Base-by-base conservation (phyloP, 1,284 basidiomycete genomes). In the Phlebopus sp. region DNA sequence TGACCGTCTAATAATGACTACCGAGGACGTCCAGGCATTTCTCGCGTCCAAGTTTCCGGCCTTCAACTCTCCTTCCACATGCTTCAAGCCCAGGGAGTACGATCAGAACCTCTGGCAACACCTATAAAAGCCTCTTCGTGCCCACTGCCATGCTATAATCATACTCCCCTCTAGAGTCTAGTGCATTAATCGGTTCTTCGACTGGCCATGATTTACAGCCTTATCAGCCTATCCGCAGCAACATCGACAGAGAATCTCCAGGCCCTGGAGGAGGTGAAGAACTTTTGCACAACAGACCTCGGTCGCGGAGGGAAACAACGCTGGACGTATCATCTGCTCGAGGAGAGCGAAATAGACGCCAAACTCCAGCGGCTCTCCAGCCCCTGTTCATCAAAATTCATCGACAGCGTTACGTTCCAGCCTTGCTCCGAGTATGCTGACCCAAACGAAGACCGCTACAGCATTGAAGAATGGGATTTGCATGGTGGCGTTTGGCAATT, bases 201-300 rank as follows among this genome's bases (percentile, higher is more conserved):
- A 27, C 31, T 37, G 42, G 42, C 17, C n/a, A 68, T 68, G 63
- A 58, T 67, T 56, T 65, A 70, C 50, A 63, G 56, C 50, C 61
- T 72, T 47, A 65, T 77, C 46, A 58, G 64, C 31, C 72, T 76
- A 46, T 54, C 67, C 35, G 66, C 72, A 11, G 77, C 78, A 9
- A 75, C 69, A 14, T 70, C 72, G 43, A 63, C 69, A 4, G 79
- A 81, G 46, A 69, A 76, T 53, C 66, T 73, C 37, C 71, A 70
- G 40, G 78, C 78, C 6, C 60, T 79, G 48, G 69, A 73, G 39
- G 78, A 80, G 55, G 77, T 79, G 46, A 71, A 70, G 55, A 64
- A 78, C 53, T 79, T 80, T 52, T 66, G 67, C 23, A 68, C 69
- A 32, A 84, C 82, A 4, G 77, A 84, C 64, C 77, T 84, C 68